Evolutionary conservation across 192 early-diverging fungal genomes (phyloP).

Genomic region (Entomortierella chlamydospora): DNA sequence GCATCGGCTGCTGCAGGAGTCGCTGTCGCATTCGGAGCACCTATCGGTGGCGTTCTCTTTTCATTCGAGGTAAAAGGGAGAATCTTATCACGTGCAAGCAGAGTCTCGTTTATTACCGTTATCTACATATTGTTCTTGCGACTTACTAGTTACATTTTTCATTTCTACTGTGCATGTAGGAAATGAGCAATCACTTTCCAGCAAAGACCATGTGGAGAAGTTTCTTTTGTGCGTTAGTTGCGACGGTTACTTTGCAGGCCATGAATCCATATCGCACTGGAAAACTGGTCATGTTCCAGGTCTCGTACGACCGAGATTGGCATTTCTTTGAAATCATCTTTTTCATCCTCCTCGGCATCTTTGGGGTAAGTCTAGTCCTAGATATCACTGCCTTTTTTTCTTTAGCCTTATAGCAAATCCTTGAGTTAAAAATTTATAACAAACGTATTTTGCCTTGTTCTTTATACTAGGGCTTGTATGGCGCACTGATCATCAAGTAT

Average conservation of each 20-base stretch:
- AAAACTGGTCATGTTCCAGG: slow-evolving; percentile 97
- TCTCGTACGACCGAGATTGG: slow-evolving; percentile 92
- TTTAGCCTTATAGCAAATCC: too few species aligned
- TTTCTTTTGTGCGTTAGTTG: slow-evolving; percentile 98
- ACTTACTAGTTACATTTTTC: not conserved
- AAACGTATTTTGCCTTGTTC: too few species aligned
- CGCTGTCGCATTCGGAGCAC: slow-evolving; percentile 96
- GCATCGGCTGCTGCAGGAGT: slow-evolving; percentile 96
- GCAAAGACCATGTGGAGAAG: slow-evolving; percentile 95
- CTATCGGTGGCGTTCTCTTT: slow-evolving; percentile 88
- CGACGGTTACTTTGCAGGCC: slow-evolving; percentile 88
- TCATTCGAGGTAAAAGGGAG: slow-evolving; percentile 65
- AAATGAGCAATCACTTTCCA: slow-evolving; percentile 95
- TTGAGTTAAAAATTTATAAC: too few species aligned
- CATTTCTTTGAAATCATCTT: slow-evolving; percentile 92
- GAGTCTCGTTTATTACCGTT: not conserved
- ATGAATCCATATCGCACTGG: slow-evolving; percentile 97
- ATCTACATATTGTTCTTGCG: too few species aligned
- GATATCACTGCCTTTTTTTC: not conserved
- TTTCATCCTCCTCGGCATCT: slow-evolving; percentile 80
- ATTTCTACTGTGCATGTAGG: slow-evolving; percentile 72
- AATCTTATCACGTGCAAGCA: too few species aligned
- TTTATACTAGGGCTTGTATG: slow-evolving; percentile 72
- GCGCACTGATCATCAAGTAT: slow-evolving; percentile 79
- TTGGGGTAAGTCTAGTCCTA: slow-evolving; percentile 70